Base-by-base conservation (phyloP, 2,329 filamentous ascomycete genomes). In the Verticillium zaregamsianum region DNA sequence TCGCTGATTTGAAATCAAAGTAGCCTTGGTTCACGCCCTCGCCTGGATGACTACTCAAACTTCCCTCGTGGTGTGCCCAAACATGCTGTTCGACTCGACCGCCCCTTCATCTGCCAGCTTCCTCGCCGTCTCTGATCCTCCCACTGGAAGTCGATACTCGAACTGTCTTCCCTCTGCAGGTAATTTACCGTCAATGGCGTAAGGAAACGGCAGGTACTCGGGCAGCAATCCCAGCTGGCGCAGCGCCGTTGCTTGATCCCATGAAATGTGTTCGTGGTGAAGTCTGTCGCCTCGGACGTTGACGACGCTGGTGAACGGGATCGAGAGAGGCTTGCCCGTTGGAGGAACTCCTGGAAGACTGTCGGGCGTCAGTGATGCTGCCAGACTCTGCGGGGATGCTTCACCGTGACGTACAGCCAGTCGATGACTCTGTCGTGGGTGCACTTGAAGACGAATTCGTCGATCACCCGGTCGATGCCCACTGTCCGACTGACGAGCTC, bases 401-500 rank as follows among this genome's bases (percentile, higher is more conserved):
- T 14, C 20, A 15, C 4, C 6, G 5, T 5, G 12, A 78, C 85
- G 73, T 73, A 90, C 87, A 92, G 77, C 89, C 88, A 91, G 69
- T 90, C 87, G 2, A 91, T 77, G n/a, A 80, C 76, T 17, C 74
- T 79, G 61, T 84, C 79, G 66, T 91, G 89, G 0, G 87, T 90
- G 59, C 89, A 83, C 25, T 79, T 82, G 70, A 85, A 86, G 20
- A 90, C 78, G 65, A 91, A 90, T 69, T 91, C 89, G 65, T 91
- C 89, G 2, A 91, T 82, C 0, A 93, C 82, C 0, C 90, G 82
- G 68, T 93, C 90, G 0, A 88, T 82, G 0, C 90, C 90, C 0
- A 92, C 77, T 0, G 89, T 92, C 0, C 90, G 83, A 63, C 87
- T 90, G 35, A 92, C 80, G 1, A 93, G 82, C 68, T 92, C 86